A percentile compares a stretch with the other conserved stretches of the same genome.
Conservation (phyloP, 75 land plant genomes). For the Pinus taeda region DNA sequence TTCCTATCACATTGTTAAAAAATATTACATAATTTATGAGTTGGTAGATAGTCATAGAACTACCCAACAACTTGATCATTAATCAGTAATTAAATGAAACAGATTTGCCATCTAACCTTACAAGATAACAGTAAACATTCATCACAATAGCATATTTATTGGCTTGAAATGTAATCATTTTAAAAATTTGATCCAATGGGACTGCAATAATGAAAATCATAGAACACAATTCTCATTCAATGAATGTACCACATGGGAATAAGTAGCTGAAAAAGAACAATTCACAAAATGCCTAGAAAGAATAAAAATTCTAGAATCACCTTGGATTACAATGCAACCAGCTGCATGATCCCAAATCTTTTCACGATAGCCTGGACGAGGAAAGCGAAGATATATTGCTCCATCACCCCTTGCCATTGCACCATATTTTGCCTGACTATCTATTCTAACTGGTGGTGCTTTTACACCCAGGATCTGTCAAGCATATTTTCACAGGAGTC, state of each 20-base stretch:
- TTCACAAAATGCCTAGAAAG: background rate
- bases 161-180: background rate
- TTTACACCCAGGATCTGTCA: slow-evolving; percentile 87
- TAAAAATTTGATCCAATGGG: background rate
- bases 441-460: slow-evolving; percentile 91
- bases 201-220: background rate
- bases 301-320: slow-evolving; percentile 26
- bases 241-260: background rate
- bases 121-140: background rate
- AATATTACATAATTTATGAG: background rate
- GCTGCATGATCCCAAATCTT: slow-evolving; percentile 99
- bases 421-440: slow-evolving; percentile 99
- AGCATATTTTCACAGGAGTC: slow-evolving; percentile 1
- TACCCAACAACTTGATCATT: background rate
- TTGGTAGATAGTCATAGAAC: background rate
- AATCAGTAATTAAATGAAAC: background rate
- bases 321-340: slow-evolving; percentile 89
- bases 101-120: background rate
- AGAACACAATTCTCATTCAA: background rate
- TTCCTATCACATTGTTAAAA: background rate
- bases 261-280: background rate
- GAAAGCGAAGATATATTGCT: slow-evolving; percentile 90
- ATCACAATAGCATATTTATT: background rate
- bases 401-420: slow-evolving; percentile 99
- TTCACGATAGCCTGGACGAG: slow-evolving; percentile 91